phyloP scores from a whole-genome alignment of 768 basidiomycete genomes.

The Tulasnella calospora region DNA sequence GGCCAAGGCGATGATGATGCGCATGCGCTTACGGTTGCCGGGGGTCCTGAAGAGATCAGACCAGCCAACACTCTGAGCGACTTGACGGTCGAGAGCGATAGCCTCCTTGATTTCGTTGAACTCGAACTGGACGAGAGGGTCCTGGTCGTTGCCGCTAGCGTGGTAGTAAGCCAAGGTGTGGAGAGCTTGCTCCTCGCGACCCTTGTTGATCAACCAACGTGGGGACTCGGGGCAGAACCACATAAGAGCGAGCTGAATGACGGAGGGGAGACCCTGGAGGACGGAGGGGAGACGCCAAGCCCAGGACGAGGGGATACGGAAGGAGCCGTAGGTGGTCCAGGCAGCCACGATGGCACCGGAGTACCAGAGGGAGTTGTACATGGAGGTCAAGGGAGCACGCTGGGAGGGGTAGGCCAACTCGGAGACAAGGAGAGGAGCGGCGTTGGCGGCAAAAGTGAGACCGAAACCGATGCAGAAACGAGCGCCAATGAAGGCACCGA shows the following conservation, averaged over 20 bases:
- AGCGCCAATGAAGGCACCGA: conserved; percentile 70
- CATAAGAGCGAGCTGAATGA: conserved; percentile 60
- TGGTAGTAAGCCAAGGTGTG: conserved; percentile 74
- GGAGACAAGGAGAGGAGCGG: conserved; percentile 78
- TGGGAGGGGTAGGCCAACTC: conserved; percentile 82
- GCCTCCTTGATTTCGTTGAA: conserved; percentile 77
- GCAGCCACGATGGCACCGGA: conserved; percentile 75
- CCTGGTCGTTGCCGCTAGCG: conserved; percentile 58
- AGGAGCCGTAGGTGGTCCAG: conserved; percentile 82
- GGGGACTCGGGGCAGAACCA: conserved; percentile 78
- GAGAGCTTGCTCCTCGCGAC: conserved; percentile 63
- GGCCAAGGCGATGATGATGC: conserved; percentile 49
- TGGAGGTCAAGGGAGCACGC: conserved; percentile 70
- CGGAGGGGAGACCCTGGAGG: conserved; percentile 66
- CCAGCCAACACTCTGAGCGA: conserved; percentile 60
- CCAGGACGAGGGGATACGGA: conserved; percentile 63
- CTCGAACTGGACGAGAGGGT: conserved; percentile 46
- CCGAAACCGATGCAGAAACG: conserved; percentile 59
- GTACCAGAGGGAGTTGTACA: conserved; percentile 84
- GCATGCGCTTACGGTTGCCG: conserved; percentile 72
- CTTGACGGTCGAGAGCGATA: conserved; percentile 51
- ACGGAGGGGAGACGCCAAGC: conserved; percentile 78
- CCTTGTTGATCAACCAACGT: conserved; percentile 68
- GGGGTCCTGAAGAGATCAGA: conserved; percentile 58
- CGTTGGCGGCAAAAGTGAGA: conserved; percentile 56